These are phyloP conservation scores for Aureobasidium namibiae DNA, from an alignment of 2,329 filamentous ascomycete genomes.

Conservation along the genomic window DNA sequence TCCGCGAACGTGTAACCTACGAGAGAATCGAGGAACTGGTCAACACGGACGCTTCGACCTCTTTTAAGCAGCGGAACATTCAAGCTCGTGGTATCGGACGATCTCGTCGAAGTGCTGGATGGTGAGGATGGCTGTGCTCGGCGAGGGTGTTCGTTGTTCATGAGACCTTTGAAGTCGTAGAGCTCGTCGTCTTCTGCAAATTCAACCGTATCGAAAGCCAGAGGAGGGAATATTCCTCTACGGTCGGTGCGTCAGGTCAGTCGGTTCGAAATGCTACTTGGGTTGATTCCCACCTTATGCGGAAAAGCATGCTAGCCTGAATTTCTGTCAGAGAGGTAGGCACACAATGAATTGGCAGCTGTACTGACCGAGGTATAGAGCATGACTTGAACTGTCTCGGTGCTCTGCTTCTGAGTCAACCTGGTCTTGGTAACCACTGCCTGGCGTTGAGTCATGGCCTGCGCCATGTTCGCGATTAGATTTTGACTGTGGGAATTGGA, in stretches of 20 bases:
- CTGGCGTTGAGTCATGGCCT: neutral
- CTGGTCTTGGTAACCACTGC: neutral
- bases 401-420: conserved; percentile 7
- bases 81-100: neutral
- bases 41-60: conserved; percentile 27
- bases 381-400: conserved; percentile 10
- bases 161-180: neutral
- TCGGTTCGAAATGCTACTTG: no score
- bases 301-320: conserved; percentile 2
- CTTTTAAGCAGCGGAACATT: conserved; percentile 13
- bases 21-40: conserved; percentile 35
- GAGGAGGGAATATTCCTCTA: neutral
- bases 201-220: neutral
- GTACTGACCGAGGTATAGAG: conserved; percentile 3
- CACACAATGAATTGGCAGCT: neutral
- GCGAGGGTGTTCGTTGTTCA: neutral
- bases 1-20: conserved; percentile 22
- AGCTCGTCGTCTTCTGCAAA: neutral
- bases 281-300: neutral
- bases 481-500: neutral
- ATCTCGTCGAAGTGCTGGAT: neutral
- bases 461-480: neutral
- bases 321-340: neutral
- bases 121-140: neutral
- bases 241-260: neutral